These are phyloP conservation scores for Aspergillus puulaauensis DNA, from an alignment of 2,329 filamentous ascomycete genomes.

Conservation along the genomic window DNA sequence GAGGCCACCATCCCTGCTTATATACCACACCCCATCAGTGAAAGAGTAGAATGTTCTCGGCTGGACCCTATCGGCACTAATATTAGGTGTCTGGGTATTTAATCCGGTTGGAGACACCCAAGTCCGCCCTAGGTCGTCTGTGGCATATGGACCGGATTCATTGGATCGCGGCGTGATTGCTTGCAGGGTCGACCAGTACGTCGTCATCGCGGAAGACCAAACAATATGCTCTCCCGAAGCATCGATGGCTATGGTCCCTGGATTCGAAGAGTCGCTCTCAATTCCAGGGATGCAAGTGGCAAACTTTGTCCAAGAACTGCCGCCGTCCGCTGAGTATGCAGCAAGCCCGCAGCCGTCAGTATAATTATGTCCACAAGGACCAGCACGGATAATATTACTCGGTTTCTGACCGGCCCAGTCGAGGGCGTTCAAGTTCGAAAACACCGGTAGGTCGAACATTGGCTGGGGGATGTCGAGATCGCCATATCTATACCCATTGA, in stretches of 20 bases:
- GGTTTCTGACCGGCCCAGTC: conserved; percentile 16
- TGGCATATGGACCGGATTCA: conserved; percentile 12
- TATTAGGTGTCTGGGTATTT: conserved; percentile 10
- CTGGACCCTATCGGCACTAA: conserved; percentile 15
- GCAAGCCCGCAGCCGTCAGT: conserved; percentile 15
- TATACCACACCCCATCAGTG: conserved; percentile 9
- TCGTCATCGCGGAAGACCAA: conserved; percentile 13
- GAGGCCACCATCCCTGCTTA: conserved; percentile 14
- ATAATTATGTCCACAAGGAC: conserved; percentile 15
- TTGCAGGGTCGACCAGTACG: conserved; percentile 9
- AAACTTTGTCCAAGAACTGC: conserved; percentile 12
- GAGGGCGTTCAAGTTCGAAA: conserved; percentile 16
- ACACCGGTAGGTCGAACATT: conserved; percentile 15
- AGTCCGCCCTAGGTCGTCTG: conserved; percentile 9
- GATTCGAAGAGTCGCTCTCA: conserved; percentile 7
- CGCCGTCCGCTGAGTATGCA: conserved; percentile 12
- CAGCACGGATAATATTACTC: conserved; percentile 12
- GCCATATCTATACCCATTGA: conserved; percentile 12
- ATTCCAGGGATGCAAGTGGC: conserved; percentile 12
- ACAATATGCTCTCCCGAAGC: conserved; percentile 15
- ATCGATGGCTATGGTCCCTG: conserved; percentile 13
- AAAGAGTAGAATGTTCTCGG: conserved; percentile 16
- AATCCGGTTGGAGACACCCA: conserved; percentile 14
- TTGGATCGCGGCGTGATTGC: conserved; percentile 4
- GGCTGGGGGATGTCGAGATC: conserved; percentile 14